Conservation (phyloP, 1,284 basidiomycete species). For the Boletellus sp. region DNA sequence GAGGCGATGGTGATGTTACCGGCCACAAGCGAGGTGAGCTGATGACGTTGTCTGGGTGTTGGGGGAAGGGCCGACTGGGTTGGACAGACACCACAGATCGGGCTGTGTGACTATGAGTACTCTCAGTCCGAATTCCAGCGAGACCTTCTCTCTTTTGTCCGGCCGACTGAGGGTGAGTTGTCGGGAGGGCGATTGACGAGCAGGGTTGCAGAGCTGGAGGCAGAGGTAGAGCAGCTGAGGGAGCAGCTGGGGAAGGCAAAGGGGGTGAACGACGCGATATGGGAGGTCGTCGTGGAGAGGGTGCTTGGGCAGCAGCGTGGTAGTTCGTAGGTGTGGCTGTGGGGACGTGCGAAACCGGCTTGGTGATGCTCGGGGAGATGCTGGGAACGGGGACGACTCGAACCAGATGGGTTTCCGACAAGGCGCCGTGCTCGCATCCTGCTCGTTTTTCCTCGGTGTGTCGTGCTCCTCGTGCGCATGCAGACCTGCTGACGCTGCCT, state of each 20-base stretch:
- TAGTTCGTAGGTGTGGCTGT: constrained; percentile 17
- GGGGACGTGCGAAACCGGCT: constrained; percentile 18
- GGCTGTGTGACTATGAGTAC: constrained; percentile 37
- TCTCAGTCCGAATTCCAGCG: constrained; percentile 50
- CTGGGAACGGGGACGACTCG: no score
- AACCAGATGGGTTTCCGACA: constrained; percentile 76
- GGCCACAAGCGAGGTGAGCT: constrained; percentile 39
- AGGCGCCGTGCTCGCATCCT: constrained; percentile 76
- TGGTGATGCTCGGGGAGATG: no score
- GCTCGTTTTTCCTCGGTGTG: constrained; percentile 79
- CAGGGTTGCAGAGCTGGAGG: constrained; percentile 66
- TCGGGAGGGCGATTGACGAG: constrained; percentile 44
- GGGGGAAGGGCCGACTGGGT: not conserved
- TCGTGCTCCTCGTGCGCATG: constrained; percentile 7
- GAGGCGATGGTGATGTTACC: constrained; percentile 64
- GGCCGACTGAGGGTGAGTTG: constrained; percentile 35
- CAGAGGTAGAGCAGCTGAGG: constrained; percentile 61
- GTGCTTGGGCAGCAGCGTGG: constrained; percentile 33
- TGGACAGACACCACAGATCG: constrained; percentile 17
- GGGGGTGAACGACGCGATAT: constrained; percentile 85
- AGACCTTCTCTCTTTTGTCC: constrained; percentile 60
- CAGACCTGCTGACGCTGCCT: constrained; percentile 1
- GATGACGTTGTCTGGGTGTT: not conserved
- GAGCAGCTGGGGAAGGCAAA: constrained; percentile 77
- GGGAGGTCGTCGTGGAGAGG: constrained; percentile 74